A percentile compares a stretch with the other conserved stretches of the same genome.
These are phyloP conservation scores for Neurospora sp. DNA, from an alignment of 495 filamentous ascomycete genomes.

Conservation along the genomic window DNA sequence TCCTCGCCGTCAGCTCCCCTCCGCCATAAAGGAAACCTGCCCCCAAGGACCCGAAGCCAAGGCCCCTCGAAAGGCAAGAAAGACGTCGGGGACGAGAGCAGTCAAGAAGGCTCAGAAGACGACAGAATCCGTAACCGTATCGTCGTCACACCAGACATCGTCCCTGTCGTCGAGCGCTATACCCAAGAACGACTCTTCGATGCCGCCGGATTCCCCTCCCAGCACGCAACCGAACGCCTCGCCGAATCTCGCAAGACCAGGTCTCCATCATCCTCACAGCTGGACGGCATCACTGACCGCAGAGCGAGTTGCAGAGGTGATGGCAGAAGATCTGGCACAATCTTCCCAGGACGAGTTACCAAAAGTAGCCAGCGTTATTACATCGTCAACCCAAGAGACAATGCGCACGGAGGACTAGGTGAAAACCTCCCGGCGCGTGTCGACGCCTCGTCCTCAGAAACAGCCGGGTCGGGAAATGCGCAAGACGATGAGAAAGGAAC, in stretches of 20 bases:
- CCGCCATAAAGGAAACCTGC: background rate
- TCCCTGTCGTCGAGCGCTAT: slow-evolving; percentile 3
- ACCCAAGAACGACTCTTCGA: slow-evolving; percentile 12
- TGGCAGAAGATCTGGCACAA: background rate
- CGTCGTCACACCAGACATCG: slow-evolving; percentile 8
- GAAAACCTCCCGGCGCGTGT: background rate
- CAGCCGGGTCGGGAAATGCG: slow-evolving; percentile 11
- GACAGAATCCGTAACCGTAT: background rate
- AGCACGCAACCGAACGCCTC: slow-evolving; percentile 23
- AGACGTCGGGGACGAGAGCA: background rate
- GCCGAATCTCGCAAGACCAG: slow-evolving; percentile 21
- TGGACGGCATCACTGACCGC: background rate
- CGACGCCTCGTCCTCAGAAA: background rate
- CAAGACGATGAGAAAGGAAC: slow-evolving; percentile 17
- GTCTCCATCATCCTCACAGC: slow-evolving; percentile 10
- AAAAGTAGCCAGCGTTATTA: slow-evolving; percentile 21
- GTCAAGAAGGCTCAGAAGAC: background rate
- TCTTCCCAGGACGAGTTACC: background rate
- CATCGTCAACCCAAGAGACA: slow-evolving; percentile 5
- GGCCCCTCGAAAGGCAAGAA: background rate
- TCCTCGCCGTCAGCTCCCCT: slow-evolving; percentile 2
- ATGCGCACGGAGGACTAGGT: slow-evolving; percentile 4
- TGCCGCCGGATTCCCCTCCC: slow-evolving; percentile 23
- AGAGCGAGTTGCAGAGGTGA: background rate
- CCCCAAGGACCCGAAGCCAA: slow-evolving; percentile 1